Percentiles rank a stretch among this genome's conserved stretches.
These are phyloP conservation scores for Skeletonema costatum DNA, from an alignment of 108 stramenopile genomes.

Conservation along the genomic window DNA sequence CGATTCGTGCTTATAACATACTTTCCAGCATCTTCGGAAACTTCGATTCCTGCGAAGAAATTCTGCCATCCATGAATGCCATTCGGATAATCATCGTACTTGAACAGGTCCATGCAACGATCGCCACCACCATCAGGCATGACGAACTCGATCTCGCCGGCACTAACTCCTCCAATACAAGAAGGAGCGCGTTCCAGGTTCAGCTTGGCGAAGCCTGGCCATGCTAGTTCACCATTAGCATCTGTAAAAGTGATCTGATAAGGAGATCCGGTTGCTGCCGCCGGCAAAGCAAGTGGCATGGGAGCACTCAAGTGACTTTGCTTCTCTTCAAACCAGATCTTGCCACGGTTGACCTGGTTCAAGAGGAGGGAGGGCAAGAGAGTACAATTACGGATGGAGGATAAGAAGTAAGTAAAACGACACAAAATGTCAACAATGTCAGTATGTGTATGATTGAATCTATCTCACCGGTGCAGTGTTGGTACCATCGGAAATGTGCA, in stretches of 20 bases:
- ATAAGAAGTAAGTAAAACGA: neutral
- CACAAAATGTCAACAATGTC: neutral
- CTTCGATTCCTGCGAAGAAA: slow-evolving; percentile 9
- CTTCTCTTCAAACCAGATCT: slow-evolving; percentile 14
- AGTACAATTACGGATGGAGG: neutral
- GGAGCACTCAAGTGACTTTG: slow-evolving; percentile 21
- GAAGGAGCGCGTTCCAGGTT: slow-evolving; percentile 9
- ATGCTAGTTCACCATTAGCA: slow-evolving; percentile 10
- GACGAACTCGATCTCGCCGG: neutral
- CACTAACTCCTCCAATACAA: slow-evolving; percentile 1
- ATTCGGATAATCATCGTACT: neutral
- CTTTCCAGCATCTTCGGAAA: slow-evolving; percentile 10
- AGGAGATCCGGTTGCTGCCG: neutral
- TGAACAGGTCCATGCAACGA: neutral
- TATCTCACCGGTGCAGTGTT: neutral
- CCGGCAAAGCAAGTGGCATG: slow-evolving; percentile 8
- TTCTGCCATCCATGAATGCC: slow-evolving; percentile 11
- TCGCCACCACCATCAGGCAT: neutral
- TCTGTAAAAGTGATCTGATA: slow-evolving; percentile 19
- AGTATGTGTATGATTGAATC: neutral
- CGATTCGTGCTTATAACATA: slow-evolving; percentile 12
- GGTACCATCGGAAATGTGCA: neutral
- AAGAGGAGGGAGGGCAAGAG: neutral
- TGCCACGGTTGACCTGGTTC: neutral
- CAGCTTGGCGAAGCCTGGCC: slow-evolving; percentile 9